Percentiles rank a stretch among this genome's conserved stretches.
Evolutionary conservation across 108 stramenopile species (phyloP).

Genomic region (Chaetoceros muelleri): DNA sequence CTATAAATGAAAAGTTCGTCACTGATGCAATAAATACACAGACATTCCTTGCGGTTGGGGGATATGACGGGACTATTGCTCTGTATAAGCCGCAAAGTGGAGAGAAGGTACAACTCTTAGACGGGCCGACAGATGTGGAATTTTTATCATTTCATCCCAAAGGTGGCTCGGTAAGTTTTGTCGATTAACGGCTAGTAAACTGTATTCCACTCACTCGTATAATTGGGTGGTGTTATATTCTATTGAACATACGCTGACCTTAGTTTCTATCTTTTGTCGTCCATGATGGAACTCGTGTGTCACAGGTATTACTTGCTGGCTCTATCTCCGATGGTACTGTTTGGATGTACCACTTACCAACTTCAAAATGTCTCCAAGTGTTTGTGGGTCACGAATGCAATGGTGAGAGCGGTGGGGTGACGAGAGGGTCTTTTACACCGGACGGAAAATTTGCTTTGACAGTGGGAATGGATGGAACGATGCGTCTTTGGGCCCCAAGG

Average conservation of each 20-base stretch:
- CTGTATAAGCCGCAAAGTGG: constrained; percentile 68
- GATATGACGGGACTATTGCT: constrained; percentile 78
- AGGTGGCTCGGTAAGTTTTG: constrained; percentile 80
- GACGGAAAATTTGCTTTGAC: constrained; percentile 83
- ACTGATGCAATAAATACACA: constrained; percentile 31
- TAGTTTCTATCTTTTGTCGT: neutral
- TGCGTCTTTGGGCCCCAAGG: constrained; percentile 88
- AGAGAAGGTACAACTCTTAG: constrained; percentile 42
- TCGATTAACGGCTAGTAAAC: neutral
- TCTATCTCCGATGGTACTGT: constrained; percentile 84
- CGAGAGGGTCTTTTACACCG: constrained; percentile 69
- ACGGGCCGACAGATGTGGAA: constrained; percentile 94
- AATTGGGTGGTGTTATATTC: neutral
- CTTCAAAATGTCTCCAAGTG: constrained; percentile 86
- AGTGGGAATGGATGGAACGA: constrained; percentile 79
- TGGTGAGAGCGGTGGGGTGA: constrained; percentile 77
- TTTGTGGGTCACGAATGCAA: constrained; percentile 95
- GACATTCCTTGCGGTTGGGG: constrained; percentile 58
- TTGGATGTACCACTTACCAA: constrained; percentile 95
- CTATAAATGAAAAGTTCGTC: constrained; percentile 59
- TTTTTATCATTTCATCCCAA: constrained; percentile 90
- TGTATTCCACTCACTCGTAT: neutral
- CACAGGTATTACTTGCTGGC: constrained; percentile 86
- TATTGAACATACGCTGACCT: neutral
- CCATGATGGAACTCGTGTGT: constrained; percentile 5